phyloP scores from a whole-genome alignment of 192 early-diverging fungal species.

The Spizellomyces sp. region DNA sequence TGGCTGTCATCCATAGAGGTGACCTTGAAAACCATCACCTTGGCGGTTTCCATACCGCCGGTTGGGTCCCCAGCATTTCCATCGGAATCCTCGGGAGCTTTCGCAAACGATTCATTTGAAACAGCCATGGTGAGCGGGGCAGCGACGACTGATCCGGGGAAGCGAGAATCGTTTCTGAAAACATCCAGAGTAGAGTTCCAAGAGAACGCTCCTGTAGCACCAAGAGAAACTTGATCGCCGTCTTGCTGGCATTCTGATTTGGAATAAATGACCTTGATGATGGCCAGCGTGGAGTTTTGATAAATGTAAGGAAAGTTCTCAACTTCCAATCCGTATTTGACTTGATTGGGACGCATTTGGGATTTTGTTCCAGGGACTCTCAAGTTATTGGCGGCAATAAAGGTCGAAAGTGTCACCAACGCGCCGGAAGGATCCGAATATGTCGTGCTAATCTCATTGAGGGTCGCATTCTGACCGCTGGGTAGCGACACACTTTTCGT shows the following conservation, averaged over 20 bases:
- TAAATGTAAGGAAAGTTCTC: slow-evolving; percentile 4
- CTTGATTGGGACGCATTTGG: background rate
- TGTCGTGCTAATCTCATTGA: slow-evolving; percentile 1
- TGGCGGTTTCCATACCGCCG: background rate
- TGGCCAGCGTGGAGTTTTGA: background rate
- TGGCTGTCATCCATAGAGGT: background rate
- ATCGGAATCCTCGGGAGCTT: background rate
- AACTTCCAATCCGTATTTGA: slow-evolving; percentile 16
- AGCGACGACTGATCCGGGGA: background rate
- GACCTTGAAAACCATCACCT: background rate
- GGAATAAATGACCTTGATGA: slow-evolving; percentile 11
- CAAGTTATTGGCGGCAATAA: background rate
- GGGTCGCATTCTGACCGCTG: too few relatives aligned
- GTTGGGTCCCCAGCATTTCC: background rate
- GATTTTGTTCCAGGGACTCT: background rate
- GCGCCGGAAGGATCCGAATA: background rate
- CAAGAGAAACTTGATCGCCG: background rate
- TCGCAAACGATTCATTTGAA: background rate
- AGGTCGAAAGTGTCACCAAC: background rate
- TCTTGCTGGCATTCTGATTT: background rate
- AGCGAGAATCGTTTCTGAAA: background rate
- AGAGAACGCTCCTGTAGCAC: slow-evolving; percentile 13
- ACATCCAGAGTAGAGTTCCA: slow-evolving; percentile 6
- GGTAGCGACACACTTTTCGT: too few relatives aligned
- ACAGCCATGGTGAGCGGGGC: background rate